Base-by-base conservation (phyloP, 768 basidiomycete genomes). In the Tricholoma matsutake region DNA sequence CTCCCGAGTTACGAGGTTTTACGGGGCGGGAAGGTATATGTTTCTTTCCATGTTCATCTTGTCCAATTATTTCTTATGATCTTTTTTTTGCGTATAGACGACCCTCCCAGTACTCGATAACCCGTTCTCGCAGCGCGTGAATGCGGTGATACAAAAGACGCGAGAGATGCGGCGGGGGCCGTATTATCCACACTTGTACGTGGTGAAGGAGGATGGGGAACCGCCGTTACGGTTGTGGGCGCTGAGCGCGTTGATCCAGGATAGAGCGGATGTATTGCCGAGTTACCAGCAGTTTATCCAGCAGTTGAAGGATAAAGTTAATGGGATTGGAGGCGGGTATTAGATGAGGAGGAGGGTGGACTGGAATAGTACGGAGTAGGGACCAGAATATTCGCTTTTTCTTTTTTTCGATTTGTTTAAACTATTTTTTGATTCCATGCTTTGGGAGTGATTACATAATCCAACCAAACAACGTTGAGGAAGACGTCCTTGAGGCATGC, bases 161-260 rank as follows among this genome's bases (percentile, higher is more conserved):
- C 85, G 97, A 16, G 97, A 98, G 76, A 85, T 94, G 82, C 89
- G 97, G 54, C 83, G 94, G 41, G 95, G 96, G 13, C 87, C 89
- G 4, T 98, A 98, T 73, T 89, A 91, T 70, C 94, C 94, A 7
- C 94, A 98, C 72, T 78, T 99, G 6, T 99, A 98, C 69, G 80
- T 98, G 56, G 95, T 98, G 69, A 99, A 98, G 77, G 95, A 98
- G 72, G 97, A 99, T 66, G 96, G 95, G 61, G 97, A 99, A 74
- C 92, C 94, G 6, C 89, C 95, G 49, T 79, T 99, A 69, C 82
- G 96, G 62, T 82, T 95, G 61, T 99, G 97, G 97, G 97, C 96
- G 0, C 82, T 99, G 62, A 94, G 92, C 70, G 85, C 86, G 68
- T 84, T 99, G 65, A 90, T 98, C 66, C 96, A 98, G 76, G 97